Base-by-base conservation (phyloP, 371 early-diverging fungal genomes). In the Mortierella sp. region DNA sequence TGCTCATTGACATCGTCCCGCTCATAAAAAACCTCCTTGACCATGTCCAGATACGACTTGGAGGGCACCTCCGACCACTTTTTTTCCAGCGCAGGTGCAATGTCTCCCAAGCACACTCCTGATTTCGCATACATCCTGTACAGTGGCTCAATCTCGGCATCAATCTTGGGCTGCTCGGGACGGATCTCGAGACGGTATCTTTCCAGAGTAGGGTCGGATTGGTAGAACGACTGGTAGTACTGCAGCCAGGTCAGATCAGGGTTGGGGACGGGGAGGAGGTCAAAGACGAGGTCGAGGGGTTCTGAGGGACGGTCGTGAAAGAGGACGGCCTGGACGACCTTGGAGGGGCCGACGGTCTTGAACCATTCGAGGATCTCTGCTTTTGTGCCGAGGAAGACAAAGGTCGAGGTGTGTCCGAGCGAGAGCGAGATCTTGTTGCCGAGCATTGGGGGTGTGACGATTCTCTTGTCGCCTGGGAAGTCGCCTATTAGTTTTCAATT, bases 91-190 rank as follows among this genome's bases (percentile, higher is more conserved):
- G 71, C 75, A 28, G 74, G 50, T 28, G 80, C 79, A 79, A 86
- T 79, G 5, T 79, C 82, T 0, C 86, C 86, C n/a, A 86, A 71
- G 70, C 59, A 79, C 34, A 86, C 77, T 14, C 86, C 86, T 19
- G 72, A 75, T 77, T 82, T 86, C 54, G 86, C 82, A 71, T 86
- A 86, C 82, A 77, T 86, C 67, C 86, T 78, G 75, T 86, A 82
- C 0, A 82, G 57, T 9, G 86, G 82, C 37, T 86, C 86, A 19
- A 86, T 48, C 67, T 86, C 86, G 3, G 77, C 72, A 34, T 86
- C 86, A 37, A 72, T 71, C 69, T 86, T 82, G 69, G 86, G 77
- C 28, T 86, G 86, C 28, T 86, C 86, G 1, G 86, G 86, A 6
- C 86, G 82, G 43, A 86, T 74, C 73, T 86, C 86, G 24, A 86